Evolutionary conservation across 169 alveolate genomes (phyloP).

Genomic region (Eimeria acervulina): DNA sequence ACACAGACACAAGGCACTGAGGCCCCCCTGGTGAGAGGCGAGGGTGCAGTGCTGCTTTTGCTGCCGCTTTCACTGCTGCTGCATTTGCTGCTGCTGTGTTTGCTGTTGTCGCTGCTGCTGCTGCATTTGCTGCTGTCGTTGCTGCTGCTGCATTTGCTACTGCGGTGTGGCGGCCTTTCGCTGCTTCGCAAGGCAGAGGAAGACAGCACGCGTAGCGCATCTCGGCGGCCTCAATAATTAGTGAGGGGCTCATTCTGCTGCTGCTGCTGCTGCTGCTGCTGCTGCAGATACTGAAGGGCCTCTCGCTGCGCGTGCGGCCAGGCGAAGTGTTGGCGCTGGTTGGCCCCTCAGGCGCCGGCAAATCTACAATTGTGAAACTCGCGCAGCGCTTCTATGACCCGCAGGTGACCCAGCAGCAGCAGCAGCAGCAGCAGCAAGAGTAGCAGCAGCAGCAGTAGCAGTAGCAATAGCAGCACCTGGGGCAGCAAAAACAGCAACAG

Average conservation of each 20-base stretch:
- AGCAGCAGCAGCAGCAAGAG: constrained; percentile 25
- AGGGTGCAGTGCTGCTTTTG: neutral
- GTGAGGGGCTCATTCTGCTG: neutral
- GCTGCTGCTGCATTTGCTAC: too few relatives aligned
- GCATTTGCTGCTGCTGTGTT: neutral
- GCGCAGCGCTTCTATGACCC: constrained; percentile 91
- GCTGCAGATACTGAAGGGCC: constrained; percentile 76
- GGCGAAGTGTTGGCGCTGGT: constrained; percentile 92
- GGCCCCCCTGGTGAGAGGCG: neutral
- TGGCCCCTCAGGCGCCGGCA: constrained; percentile 95
- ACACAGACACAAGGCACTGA: neutral
- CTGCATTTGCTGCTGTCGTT: too few relatives aligned
- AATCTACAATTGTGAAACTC: constrained; percentile 91
- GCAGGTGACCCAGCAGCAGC: constrained; percentile 15
- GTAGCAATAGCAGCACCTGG: too few relatives aligned
- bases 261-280: constrained; percentile 53
- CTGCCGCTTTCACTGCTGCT: neutral
- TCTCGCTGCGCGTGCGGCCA: constrained; percentile 86
- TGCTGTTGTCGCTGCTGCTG: too few relatives aligned
- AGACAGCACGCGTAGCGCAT: neutral
- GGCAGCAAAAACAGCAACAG: neutral
- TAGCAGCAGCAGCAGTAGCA: constrained; percentile 21
- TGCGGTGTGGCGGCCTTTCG: too few relatives aligned
- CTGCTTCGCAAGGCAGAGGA: neutral
- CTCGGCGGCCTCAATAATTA: neutral